Evolutionary conservation across 1,284 basidiomycete species (phyloP), one percentile per base, ranked within the genome.

Genomic region (Ceratobasidium papillatum): DNA sequence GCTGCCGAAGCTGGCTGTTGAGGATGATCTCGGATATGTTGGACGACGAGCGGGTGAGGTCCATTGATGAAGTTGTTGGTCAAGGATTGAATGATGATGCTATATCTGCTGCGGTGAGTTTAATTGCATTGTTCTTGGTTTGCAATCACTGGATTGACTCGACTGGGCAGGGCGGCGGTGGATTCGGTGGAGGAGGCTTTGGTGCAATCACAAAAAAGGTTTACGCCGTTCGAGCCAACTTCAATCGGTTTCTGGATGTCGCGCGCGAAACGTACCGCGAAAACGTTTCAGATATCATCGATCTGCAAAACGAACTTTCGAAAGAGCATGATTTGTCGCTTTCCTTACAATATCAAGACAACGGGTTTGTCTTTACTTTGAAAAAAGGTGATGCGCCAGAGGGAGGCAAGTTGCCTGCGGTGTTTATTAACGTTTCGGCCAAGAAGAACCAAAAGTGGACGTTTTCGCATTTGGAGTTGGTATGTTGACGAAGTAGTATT

Each of bases 181-280:
- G 65, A 25, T 49, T 34, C 34, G 49, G 30, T 8, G 36, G 45
- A 14, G 32, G 89, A 43, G 91, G 92, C 3, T 85, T 94, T 27
- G 86, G 84, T 9, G 89, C 88, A 1, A 83, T 90, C 38, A 94
- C 93, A 79, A 87, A 90, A 1, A 88, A 90, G 59, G 91, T 96
- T 12, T 97, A 95, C 82, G 94, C 95, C 0, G 91, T 96, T 59
- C 92, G 90, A 81, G 91, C 93, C 0, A 91, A 93, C 76, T 88
- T 86, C 78, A 93, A 95, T 77, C 88, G 89, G 25, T 85, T 97
- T 11, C 89, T 99, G 12, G 96, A 98, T 77, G 93, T 98, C 2
- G 96, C 96, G 0, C 88, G 96, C 8, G 92, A 94, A 80, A 96
- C 96, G 0, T 95, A 92, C 83, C 93, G 92, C 78, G 96, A 98